These are phyloP conservation scores for Diplodia intermedia DNA, from an alignment of 2,329 filamentous ascomycete genomes.

Conservation along the genomic window DNA sequence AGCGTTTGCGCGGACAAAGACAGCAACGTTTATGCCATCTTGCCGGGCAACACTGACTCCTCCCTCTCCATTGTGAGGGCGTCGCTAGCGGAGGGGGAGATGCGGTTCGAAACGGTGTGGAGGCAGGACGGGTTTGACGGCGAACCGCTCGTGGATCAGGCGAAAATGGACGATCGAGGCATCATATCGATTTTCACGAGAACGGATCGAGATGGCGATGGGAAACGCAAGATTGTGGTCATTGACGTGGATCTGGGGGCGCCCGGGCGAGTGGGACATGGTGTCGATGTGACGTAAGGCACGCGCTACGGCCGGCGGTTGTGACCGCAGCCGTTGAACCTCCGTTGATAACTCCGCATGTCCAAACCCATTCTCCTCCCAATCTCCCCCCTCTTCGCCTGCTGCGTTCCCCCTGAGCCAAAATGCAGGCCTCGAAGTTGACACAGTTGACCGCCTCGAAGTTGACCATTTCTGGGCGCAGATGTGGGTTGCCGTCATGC, in stretches of 20 bases:
- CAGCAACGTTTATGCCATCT: slow-evolving; percentile 5
- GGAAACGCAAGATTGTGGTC: slow-evolving; percentile 21
- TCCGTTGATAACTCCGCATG: slow-evolving; percentile 24
- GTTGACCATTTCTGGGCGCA: not conserved
- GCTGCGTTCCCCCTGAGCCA: not conserved
- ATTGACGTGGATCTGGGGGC: slow-evolving; percentile 18
- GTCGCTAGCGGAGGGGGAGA: not conserved
- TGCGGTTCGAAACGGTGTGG: slow-evolving; percentile 17
- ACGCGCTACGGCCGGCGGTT: slow-evolving; percentile 8
- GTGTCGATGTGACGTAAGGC: slow-evolving; percentile 7
- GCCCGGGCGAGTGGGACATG: not conserved
- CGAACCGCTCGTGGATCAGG: slow-evolving; percentile 20
- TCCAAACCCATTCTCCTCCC: not conserved
- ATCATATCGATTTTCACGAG: slow-evolving; percentile 27
- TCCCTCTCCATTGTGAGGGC: slow-evolving; percentile 8
- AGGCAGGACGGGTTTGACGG: slow-evolving; percentile 17
- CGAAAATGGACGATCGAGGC: slow-evolving; percentile 10
- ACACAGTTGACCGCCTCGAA: not conserved
- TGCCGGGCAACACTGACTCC: slow-evolving; percentile 15
- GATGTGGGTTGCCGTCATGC: not conserved
- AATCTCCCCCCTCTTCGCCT: not conserved
- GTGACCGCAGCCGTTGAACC: slow-evolving; percentile 15
- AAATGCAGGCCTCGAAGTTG: not conserved
- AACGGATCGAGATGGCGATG: slow-evolving; percentile 5
- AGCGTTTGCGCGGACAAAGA: slow-evolving; percentile 1